Evolutionary conservation across 2,329 filamentous ascomycete genomes (phyloP).

Genomic region (Cladophialophora carrionii): DNA sequence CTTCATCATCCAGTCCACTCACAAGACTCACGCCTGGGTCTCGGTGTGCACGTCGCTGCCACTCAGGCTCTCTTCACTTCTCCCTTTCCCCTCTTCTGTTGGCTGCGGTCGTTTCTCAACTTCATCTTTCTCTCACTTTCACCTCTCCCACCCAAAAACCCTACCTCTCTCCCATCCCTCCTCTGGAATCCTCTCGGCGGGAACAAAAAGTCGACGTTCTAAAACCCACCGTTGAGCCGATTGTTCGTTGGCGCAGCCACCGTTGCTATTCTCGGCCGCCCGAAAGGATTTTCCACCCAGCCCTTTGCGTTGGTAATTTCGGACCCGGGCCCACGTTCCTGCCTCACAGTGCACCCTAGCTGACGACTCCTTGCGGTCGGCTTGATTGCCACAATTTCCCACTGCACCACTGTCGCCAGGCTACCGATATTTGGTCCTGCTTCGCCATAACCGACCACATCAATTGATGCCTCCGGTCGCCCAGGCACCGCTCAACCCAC

Average conservation of each 20-base stretch:
- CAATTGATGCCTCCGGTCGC: slow-evolving; percentile 23
- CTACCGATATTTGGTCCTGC: slow-evolving; percentile 34
- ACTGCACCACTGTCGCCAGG: slow-evolving; percentile 35
- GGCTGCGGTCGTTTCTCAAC: slow-evolving; percentile 12
- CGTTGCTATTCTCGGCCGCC: slow-evolving; percentile 34
- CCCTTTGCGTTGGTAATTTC: slow-evolving; percentile 36
- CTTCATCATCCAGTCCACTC: slow-evolving; percentile 10
- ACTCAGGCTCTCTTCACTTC: slow-evolving; percentile 14
- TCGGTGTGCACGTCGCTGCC: slow-evolving; percentile 8
- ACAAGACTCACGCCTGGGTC: slow-evolving; percentile 7
- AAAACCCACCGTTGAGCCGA: slow-evolving; percentile 18
- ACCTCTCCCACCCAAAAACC: slow-evolving; percentile 15
- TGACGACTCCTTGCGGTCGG: slow-evolving; percentile 37
- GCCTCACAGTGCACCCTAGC: slow-evolving; percentile 23
- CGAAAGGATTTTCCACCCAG: slow-evolving; percentile 28
- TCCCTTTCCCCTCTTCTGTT: slow-evolving; percentile 15
- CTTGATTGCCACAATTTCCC: slow-evolving; percentile 40
- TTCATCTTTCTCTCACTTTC: slow-evolving; percentile 12
- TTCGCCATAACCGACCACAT: slow-evolving; percentile 32
- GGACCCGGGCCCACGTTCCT: slow-evolving; percentile 34
- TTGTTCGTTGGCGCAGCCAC: slow-evolving; percentile 31
- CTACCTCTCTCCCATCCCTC: slow-evolving; percentile 13
- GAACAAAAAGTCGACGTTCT: slow-evolving; percentile 14
- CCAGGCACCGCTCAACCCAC: slow-evolving; percentile 24
- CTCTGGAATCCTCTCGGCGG: slow-evolving; percentile 1